Evolutionary conservation across 306 rosid species (phyloP).

Genomic region (Casuarina cunninghamiana): DNA sequence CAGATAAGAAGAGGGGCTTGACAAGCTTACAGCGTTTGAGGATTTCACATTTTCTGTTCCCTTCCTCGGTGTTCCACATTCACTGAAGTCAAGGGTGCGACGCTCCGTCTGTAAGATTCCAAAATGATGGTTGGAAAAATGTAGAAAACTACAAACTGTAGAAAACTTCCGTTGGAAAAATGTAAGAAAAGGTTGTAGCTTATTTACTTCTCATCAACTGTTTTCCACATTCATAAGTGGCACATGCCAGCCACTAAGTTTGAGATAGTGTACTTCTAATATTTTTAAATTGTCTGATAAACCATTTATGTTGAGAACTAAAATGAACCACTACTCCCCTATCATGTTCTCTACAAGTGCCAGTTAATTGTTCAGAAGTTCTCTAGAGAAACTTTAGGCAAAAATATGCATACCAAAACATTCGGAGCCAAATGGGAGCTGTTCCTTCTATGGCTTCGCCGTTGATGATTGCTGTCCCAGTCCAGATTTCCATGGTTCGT

Average conservation of each 20-base stretch:
- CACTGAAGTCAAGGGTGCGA: conserved; percentile 88
- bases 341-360: too few relatives aligned
- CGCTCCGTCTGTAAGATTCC: conserved; percentile 61
- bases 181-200: too few relatives aligned
- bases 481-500: conserved; percentile 31
- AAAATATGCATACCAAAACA: conserved; percentile 48
- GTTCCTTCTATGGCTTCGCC: conserved; percentile 28
- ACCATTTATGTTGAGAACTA: not conserved
- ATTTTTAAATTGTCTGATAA: not conserved
- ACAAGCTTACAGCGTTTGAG: conserved; percentile 39
- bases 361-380: too few relatives aligned
- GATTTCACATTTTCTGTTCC: conserved; percentile 54
- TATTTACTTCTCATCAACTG: not conserved
- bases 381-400: not conserved
- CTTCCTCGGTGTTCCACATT: conserved; percentile 79
- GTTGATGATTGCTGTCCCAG: conserved; percentile 33
- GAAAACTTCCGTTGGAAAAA: too few relatives aligned
- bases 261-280: not conserved
- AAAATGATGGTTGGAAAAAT: not conserved
- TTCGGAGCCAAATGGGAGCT: conserved; percentile 51
- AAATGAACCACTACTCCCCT: not conserved
- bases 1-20: conserved; percentile 77
- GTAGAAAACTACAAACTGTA: not conserved
- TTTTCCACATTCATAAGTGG: not conserved
- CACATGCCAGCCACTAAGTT: not conserved